Percentiles rank a stretch among this genome's conserved stretches.
These are phyloP conservation scores for Neltuma alba DNA, from an alignment of 306 rosid genomes.

Conservation along the genomic window DNA sequence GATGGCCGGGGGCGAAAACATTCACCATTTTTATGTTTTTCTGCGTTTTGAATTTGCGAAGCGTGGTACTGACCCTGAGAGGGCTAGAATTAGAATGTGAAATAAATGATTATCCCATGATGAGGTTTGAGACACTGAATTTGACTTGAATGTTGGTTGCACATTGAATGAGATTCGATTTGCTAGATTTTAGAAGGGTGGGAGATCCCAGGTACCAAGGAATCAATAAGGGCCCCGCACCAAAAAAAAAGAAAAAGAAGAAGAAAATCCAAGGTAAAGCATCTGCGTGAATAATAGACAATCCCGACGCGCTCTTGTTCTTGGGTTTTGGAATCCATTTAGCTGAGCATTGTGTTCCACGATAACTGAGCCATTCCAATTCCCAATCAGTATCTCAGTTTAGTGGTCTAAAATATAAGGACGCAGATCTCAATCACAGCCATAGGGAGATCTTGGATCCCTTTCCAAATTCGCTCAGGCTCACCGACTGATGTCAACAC, in stretches of 20 bases:
- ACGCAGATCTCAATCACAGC: not conserved
- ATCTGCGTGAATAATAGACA: not conserved
- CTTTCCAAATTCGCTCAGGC: not conserved
- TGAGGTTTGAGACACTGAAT: slow-evolving; percentile 23
- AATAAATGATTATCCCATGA: slow-evolving; percentile 40
- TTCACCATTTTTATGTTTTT: not conserved
- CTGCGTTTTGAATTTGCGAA: not conserved
- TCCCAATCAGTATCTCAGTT: not conserved
- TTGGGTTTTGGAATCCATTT: not conserved
- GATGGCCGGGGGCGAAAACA: slow-evolving; percentile 12
- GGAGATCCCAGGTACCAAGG: not conserved
- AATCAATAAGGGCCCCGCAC: not conserved
- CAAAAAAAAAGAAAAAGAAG: not conserved
- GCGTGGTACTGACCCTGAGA: slow-evolving; percentile 13
- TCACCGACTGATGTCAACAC: not conserved
- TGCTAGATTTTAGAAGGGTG: not conserved
- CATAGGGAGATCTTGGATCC: not conserved
- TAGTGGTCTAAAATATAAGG: not conserved
- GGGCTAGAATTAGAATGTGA: slow-evolving; percentile 28
- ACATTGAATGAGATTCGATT: not conserved
- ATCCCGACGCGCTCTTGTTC: not conserved
- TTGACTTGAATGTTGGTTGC: not conserved
- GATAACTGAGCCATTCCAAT: not conserved
- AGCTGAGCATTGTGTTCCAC: not conserved
- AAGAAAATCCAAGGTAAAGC: not conserved